A percentile compares a stretch with the other conserved stretches of the same genome.
Evolutionary conservation across 495 filamentous ascomycete species (phyloP).

Genomic region (Venustampulla echinocandica): DNA sequence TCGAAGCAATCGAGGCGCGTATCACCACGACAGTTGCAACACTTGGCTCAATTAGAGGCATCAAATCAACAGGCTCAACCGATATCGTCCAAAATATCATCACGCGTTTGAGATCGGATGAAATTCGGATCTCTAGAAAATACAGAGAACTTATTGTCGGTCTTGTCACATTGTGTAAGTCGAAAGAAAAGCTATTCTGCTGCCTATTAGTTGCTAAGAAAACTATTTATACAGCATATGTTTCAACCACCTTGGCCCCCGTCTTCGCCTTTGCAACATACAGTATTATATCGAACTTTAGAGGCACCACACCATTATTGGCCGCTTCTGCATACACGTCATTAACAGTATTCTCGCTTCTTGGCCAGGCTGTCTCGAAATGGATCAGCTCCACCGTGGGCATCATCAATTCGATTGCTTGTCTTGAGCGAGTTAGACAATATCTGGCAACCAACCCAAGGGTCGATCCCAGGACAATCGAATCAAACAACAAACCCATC

Average conservation of each 20-base stretch:
- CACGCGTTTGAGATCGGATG: conserved; percentile 11
- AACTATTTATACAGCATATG: background rate
- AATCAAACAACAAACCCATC: background rate
- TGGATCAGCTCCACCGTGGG: conserved; percentile 17
- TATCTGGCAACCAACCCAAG: conserved; percentile 13
- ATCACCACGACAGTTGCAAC: conserved; percentile 2
- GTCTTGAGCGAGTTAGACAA: conserved; percentile 26
- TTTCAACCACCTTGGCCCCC: conserved; percentile 27
- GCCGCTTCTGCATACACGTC: conserved; percentile 26
- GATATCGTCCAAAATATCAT: conserved; percentile 5
- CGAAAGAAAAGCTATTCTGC: background rate
- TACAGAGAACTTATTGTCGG: conserved; percentile 12
- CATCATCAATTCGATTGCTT: conserved; percentile 3
- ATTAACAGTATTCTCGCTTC: conserved; percentile 24
- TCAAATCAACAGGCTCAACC: conserved; percentile 15
- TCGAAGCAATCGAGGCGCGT: conserved; percentile 21
- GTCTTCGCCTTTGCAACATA: conserved; percentile 30
- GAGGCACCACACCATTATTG: conserved; percentile 25
- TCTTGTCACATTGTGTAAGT: background rate
- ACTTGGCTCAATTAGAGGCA: conserved; percentile 12
- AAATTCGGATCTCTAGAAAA: conserved; percentile 14
- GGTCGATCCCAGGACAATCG: background rate
- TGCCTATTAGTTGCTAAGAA: background rate
- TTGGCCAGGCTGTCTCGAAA: conserved; percentile 18
- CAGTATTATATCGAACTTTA: conserved; percentile 20